Conservation (phyloP, 441 rosid species). For the Adansonia grandidieri region DNA sequence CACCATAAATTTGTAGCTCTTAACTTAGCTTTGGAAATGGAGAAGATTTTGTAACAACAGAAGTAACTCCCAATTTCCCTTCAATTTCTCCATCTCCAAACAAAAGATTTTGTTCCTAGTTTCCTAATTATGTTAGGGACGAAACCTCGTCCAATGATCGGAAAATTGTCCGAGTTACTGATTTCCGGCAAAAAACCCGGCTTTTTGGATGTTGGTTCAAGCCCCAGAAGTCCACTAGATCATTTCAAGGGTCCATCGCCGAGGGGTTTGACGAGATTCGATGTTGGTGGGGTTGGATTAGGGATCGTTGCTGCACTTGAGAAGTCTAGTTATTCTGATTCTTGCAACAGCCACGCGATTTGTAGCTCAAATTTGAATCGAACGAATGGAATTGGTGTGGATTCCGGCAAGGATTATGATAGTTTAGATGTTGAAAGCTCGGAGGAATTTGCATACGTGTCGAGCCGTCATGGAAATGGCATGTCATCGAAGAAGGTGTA, state of each 20-base stretch:
- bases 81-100: not conserved
- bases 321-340: constrained; percentile 13
- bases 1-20: constrained; percentile 26
- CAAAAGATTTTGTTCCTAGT: not conserved
- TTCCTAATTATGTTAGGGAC: constrained; percentile 36
- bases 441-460: constrained; percentile 44
- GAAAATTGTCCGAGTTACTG: constrained; percentile 47
- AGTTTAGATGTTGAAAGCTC: constrained; percentile 21
- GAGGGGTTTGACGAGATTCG: constrained; percentile 33
- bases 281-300: constrained; percentile 56
- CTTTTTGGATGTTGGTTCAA: constrained; percentile 28
- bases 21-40: not conserved
- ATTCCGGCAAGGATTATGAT: constrained; percentile 21
- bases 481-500: constrained; percentile 44
- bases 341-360: constrained; percentile 10
- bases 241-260: constrained; percentile 43
- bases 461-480: constrained; percentile 35
- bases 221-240: constrained; percentile 53
- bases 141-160: constrained; percentile 47
- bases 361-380: constrained; percentile 23
- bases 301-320: constrained; percentile 64
- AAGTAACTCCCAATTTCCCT: not conserved
- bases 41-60: not conserved
- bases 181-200: constrained; percentile 42
- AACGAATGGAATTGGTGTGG: constrained; percentile 29